Base-by-base conservation (phyloP, 1,284 basidiomycete species). In the Hemileccinum hortonii region DNA sequence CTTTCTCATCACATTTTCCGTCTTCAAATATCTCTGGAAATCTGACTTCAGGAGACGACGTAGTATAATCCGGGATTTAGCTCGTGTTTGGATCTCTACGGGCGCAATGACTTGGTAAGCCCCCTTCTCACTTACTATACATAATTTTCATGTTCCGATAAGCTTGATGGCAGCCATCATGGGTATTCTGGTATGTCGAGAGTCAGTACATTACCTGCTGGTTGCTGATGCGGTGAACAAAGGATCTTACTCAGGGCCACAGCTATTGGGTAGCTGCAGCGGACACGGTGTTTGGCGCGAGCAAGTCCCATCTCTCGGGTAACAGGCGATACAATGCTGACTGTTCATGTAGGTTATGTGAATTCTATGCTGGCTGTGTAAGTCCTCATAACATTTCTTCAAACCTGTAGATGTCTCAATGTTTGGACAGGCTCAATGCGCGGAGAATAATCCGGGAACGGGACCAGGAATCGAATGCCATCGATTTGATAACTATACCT, bases 21-120 rank as follows among this genome's bases (percentile, higher is more conserved):
- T 53, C 38, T 46, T 58, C 26, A 58, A 54, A 43, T 58, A 57
- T 33, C 44, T 58, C 50, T 58, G 48, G 57, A 38, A 19, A 38
- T 56, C 56, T 35, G 56, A 41, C 16, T 49, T 57, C 30, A 50
- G 35, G 33, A 56, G 29, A 15, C 49, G 35, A 29, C 44, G 44
- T 24, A 29, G 35, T 18, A 18, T 37, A 18, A 26, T 38, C 35
- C 44, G 21, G 44, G 22, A 37, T 29, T 14, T 46, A 21, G 44
- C 44, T 14, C n/a, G n/a, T 19, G 35, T 46, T 37, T 46, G 44
- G 12, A 46, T 46, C n/a, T 29, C 26, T 21, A 49, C 49, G 21
- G 47, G 56, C 8, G 44, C 35, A 1, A 35, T 57, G 26, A 57
- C 56, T 6, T 56, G 56, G 56, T 57, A 41, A 41, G 50, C 8